Evolutionary conservation across 1,284 basidiomycete genomes (phyloP).

Genomic region (Malassezia caprae): DNA sequence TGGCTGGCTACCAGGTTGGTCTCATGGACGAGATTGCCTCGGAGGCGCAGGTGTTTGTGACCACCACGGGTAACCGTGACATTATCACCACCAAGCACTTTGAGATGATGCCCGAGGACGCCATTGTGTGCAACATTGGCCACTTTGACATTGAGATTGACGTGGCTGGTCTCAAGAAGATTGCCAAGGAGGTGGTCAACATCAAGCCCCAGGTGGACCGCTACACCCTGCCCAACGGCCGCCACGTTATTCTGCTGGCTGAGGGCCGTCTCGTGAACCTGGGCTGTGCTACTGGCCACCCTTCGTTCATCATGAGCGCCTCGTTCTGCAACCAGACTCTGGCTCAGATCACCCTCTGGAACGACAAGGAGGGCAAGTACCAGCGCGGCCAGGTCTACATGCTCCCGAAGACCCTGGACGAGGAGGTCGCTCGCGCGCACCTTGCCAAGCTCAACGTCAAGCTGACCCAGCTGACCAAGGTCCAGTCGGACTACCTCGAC

Average conservation of each 20-base stretch:
- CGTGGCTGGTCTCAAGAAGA: conserved; percentile 94
- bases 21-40: conserved; percentile 95
- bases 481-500: conserved; percentile 85
- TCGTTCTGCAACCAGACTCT: conserved; percentile 98
- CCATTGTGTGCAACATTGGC: conserved; percentile 97
- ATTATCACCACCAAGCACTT: conserved; percentile 94
- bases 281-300: conserved; percentile 60
- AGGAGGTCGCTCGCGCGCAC: conserved; percentile 96
- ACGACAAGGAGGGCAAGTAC: conserved; percentile 63
- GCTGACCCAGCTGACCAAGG: conserved; percentile 68
- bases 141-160: conserved; percentile 99
- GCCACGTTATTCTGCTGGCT: conserved; percentile 88
- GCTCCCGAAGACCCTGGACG: conserved; percentile 93
- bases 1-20: conserved; percentile 97
- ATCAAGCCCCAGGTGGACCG: conserved; percentile 99
- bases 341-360: conserved; percentile 97
- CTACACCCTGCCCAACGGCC: conserved; percentile 63
- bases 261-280: conserved; percentile 98
- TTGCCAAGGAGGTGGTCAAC: conserved; percentile 74
- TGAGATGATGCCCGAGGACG: conserved; percentile 87
- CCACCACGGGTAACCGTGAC: conserved; percentile 96
- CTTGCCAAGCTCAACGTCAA: conserved; percentile 83
- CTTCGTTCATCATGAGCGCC: conserved; percentile 93
- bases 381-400: conserved; percentile 55
- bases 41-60: conserved; percentile 86